Evolutionary conservation across 2,329 filamentous ascomycete species (phyloP).

Genomic region (Parastagonospora nodorum): DNA sequence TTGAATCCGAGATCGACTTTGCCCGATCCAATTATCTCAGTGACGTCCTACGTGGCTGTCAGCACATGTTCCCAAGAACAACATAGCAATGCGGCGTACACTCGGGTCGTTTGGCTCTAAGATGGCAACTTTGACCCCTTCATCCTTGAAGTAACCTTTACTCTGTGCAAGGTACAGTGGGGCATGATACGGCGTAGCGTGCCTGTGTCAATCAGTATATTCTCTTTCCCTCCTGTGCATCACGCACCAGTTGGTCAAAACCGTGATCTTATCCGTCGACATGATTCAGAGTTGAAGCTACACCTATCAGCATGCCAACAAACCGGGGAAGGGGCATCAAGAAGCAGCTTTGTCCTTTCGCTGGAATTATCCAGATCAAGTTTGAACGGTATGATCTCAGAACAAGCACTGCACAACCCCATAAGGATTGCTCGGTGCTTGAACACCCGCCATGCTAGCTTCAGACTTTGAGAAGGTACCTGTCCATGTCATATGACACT

Average conservation of each 20-base stretch:
- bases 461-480: slow-evolving; percentile 25
- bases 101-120: slow-evolving; percentile 80
- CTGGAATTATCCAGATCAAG: slow-evolving; percentile 89
- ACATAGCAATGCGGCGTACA: slow-evolving; percentile 45
- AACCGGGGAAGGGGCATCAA: slow-evolving; percentile 41
- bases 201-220: slow-evolving; percentile 57
- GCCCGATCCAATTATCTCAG: slow-evolving; percentile 76
- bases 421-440: slow-evolving; percentile 1
- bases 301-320: slow-evolving; percentile 29
- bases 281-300: slow-evolving; percentile 57
- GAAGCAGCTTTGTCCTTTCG: slow-evolving; percentile 84
- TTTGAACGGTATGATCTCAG: slow-evolving; percentile 67
- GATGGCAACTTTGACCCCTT: slow-evolving; percentile 77
- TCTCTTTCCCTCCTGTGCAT: slow-evolving; percentile 2
- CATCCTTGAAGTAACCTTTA: slow-evolving; percentile 75
- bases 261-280: slow-evolving; percentile 85
- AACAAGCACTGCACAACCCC: slow-evolving; percentile 11
- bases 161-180: slow-evolving; percentile 77
- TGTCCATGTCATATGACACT: slow-evolving; percentile 15
- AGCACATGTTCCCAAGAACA: slow-evolving; percentile 8
- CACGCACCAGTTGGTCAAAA: slow-evolving; percentile 78
- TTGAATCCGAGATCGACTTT: slow-evolving; percentile 82
- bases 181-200: slow-evolving; percentile 80
- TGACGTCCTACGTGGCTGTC: slow-evolving; percentile 64
- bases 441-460: slow-evolving; percentile 29